Evolutionary conservation across 148 eudicot genomes (phyloP), one percentile per base, ranked within the genome.

Genomic region (Nepenthes gracilis): DNA sequence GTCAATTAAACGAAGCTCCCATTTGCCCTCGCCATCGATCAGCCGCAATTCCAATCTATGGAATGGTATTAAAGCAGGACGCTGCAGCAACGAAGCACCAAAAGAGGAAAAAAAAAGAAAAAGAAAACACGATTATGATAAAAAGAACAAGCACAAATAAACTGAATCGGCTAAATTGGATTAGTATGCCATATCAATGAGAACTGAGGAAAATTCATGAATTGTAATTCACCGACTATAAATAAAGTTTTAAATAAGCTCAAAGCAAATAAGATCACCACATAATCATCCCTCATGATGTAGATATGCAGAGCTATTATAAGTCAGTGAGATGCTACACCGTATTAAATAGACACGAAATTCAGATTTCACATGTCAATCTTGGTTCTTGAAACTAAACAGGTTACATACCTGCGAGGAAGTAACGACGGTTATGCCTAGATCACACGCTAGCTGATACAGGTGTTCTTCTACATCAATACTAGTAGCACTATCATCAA

Each of bases 391-490:
- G 56, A 35, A n/a, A 11, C 4, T 1, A 54, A 43, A 48, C 55
- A 34, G 2, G 34, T 51, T 43, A 63, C 37, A 53, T 75, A 88
- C 98, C 86, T 92, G 98, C 13, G 98, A 92, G 45, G 98, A 92
- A 62, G 98, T 92, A 57, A 92, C 65, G 33, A 88, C 83, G 35
- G 98, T 92, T 59, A 92, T 88, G 59, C 91, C 98, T 57, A 75
- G 60, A 34, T 79, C 68, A 55, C 67, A 65, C 47, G 98, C 98
- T 58, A 92, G 83, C 67, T 73, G 81, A 72, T 92, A 92, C 55
- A 92, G 88, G 69, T 88, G 98, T 64, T 92, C 98, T 72, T 92
- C 98, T 54, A 92, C 98, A 80, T 92, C 98, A 55, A 92, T 94
- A 63, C 96, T 92, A 10, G 98, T 92, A 57, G 98, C 98, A 85